These are phyloP conservation scores for Colletotrichum navitas DNA, from an alignment of 2,329 filamentous ascomycete species.

Conservation along the genomic window DNA sequence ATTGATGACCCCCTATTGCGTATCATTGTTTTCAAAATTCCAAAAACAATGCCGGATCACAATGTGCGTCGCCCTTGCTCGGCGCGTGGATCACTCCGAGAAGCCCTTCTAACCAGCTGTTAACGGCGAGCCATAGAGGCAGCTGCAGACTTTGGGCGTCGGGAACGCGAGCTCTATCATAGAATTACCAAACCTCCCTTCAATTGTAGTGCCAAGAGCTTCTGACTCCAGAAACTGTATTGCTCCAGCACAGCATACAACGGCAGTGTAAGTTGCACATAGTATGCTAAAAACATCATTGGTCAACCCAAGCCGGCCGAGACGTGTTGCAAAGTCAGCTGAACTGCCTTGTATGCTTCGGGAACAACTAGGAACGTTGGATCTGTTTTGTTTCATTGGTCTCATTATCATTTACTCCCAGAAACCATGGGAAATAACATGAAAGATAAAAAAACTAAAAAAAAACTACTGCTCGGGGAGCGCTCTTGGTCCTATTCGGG, in stretches of 20 bases:
- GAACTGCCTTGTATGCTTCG: background rate
- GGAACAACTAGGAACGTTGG: too few species aligned
- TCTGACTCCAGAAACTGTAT: background rate
- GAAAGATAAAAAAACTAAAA: background rate
- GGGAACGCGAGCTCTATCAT: background rate
- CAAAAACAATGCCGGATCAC: background rate
- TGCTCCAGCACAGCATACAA: background rate
- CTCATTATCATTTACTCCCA: conserved; percentile 9
- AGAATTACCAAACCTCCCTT: background rate
- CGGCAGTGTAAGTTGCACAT: background rate
- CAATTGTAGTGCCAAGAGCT: background rate
- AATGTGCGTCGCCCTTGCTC: background rate
- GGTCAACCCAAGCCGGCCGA: background rate
- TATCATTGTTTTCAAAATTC: background rate
- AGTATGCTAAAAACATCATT: background rate
- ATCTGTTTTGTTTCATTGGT: background rate
- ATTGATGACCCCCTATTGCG: background rate
- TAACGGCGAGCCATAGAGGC: background rate
- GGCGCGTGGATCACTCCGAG: background rate
- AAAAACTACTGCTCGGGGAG: background rate
- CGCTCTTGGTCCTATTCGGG: conserved; percentile 3
- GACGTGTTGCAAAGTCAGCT: background rate
- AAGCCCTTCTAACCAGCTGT: background rate
- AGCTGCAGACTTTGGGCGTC: background rate
- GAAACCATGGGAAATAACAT: background rate